These are phyloP conservation scores for Aspergillus vadensis DNA, from an alignment of 2,329 filamentous ascomycete genomes.

Conservation along the genomic window DNA sequence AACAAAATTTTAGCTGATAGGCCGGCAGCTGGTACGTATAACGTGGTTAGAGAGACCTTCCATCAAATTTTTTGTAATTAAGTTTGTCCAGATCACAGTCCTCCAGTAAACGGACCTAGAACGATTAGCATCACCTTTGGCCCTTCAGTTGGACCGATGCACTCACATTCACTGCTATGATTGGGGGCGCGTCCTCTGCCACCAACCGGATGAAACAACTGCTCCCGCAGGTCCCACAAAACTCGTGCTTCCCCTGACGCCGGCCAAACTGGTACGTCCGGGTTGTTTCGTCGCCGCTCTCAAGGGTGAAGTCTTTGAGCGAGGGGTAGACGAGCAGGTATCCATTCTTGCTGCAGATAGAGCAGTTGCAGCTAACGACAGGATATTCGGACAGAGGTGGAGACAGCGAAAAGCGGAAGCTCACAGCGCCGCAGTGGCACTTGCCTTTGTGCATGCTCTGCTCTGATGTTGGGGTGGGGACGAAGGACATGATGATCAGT, in stretches of 20 bases:
- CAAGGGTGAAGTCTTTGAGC: not conserved
- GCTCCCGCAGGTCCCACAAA: not conserved
- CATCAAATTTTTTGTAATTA: not conserved
- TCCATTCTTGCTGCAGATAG: conserved; percentile 1
- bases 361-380: conserved; percentile 1
- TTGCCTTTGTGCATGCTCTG: not conserved
- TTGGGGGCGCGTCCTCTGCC: not conserved
- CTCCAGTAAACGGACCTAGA: not conserved
- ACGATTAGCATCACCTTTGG: not conserved
- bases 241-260: not conserved
- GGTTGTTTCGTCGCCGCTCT: not conserved
- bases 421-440: conserved; percentile 2
- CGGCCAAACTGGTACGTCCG: not conserved
- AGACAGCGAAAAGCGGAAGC: not conserved
- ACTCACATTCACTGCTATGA: not conserved
- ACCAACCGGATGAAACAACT: not conserved
- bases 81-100: not conserved
- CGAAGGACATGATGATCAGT: not conserved
- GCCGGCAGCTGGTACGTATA: no score
- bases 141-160: not conserved
- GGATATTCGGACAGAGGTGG: not conserved
- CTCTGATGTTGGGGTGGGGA: not conserved
- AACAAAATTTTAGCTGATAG: no score
- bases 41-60: not conserved
- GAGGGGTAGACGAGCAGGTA: conserved; percentile 5